Base-by-base conservation (phyloP, 306 rosid genomes). In the Hippophae gyantsensis region DNA sequence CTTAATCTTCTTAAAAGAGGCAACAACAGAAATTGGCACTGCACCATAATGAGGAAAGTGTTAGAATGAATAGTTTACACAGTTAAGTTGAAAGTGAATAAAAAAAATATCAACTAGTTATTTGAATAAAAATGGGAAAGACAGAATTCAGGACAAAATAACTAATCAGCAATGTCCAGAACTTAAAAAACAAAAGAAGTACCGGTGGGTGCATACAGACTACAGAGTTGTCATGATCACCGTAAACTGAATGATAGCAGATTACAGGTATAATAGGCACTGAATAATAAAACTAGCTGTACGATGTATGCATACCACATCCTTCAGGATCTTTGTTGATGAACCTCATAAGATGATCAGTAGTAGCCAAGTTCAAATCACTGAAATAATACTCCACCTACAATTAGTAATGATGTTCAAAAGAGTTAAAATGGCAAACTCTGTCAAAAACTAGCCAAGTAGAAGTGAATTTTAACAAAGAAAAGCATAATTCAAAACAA, bases 351-450 rank as follows among this genome's bases (percentile, higher is more conserved):
- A 92, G 82, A 76, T 87, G 98, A 78, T 92, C 95, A 18, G 98
- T 92, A 12, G 98, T 92, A 57, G 98, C 95, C 71, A 92, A 82
- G 81, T 92, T 92, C 61, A 92, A 67, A 72, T 92, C 96, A 60
- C 98, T 92, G 81, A 92, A 87, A 80, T 92, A 92, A 80, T 92
- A 92, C 75, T 92, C 98, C 87, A 92, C 98, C 98, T 87, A 78
- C 75, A 82, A 70, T 59, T 63, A 47, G 46, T 50, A 7, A 61
- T 65, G 27, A 23, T 42, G 62, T 27, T 11, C 8, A 69, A 61
- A 79, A 40, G 41, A 48, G 14, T 62, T 23, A 58, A 60, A 47
- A 9, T 6, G 56, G 23, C 10, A 2, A 32, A 52, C 27, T 25
- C n/a, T 9, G 6, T 8, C 41, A 57, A 26, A n/a, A 54, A 61